Conservation (phyloP, 805 yeast species). For the Metschnikowia borealis region DNA sequence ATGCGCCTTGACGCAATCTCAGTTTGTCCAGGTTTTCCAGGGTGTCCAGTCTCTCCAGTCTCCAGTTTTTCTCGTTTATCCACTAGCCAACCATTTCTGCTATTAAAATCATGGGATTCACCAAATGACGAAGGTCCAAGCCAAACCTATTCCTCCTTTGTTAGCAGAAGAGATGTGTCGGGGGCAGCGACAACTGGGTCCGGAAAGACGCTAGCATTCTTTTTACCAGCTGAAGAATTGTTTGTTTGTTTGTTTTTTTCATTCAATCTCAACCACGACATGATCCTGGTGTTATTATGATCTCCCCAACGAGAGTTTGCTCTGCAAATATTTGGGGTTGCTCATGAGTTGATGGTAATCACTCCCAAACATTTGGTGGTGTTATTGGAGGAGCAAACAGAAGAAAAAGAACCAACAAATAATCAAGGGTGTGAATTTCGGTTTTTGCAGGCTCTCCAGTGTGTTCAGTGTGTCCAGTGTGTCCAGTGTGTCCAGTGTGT, state of each 20-base stretch:
- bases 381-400: constrained; percentile 99
- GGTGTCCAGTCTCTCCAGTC: too few species aligned
- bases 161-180: constrained; percentile 90
- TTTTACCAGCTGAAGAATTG: constrained; percentile 92
- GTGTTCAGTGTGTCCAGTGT: too few species aligned
- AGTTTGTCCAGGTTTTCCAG: too few species aligned
- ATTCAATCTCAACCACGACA: constrained; percentile 94
- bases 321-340: constrained; percentile 95
- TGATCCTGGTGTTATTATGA: constrained; percentile 96
- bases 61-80: too few species aligned
- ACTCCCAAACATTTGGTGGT: constrained; percentile 90
- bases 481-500: too few species aligned
- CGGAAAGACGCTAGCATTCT: constrained; percentile 93
- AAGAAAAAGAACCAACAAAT: constrained; percentile 95
- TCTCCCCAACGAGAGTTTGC: constrained; percentile 99
- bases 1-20: too few species aligned
- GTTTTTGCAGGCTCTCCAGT: too few species aligned
- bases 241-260: too few species aligned
- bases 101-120: constrained; percentile 83
- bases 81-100: constrained; percentile 72
- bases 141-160: constrained; percentile 92
- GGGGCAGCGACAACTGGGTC: constrained; percentile 99
- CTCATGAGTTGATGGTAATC: constrained; percentile 86
- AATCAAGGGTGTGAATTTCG: constrained; percentile 83
- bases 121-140: constrained; percentile 89